Conservation (phyloP, 2,329 filamentous ascomycete species). For the Cladosporium sp. region DNA sequence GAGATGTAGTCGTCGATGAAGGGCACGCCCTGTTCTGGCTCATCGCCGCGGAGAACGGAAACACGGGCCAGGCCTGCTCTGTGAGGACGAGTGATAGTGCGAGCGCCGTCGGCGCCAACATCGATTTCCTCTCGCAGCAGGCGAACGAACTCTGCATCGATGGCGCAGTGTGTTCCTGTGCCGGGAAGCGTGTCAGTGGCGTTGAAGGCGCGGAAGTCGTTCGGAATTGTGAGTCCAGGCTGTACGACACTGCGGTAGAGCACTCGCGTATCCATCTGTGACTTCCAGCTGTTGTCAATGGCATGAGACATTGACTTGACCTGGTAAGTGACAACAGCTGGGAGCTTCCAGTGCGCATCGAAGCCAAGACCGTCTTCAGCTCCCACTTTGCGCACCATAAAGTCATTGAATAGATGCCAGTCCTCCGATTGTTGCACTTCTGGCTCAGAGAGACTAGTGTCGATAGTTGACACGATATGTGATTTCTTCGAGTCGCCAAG, state of each 20-base stretch:
- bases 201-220: slow-evolving; percentile 32
- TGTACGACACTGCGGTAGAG: slow-evolving; percentile 72
- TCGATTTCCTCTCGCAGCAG: slow-evolving; percentile 92
- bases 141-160: slow-evolving; percentile 96
- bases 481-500: slow-evolving; percentile 81
- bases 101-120: slow-evolving; percentile 89
- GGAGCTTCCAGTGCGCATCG: slow-evolving; percentile 88
- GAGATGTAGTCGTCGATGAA: slow-evolving; percentile 98
- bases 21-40: slow-evolving; percentile 74
- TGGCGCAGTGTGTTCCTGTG: slow-evolving; percentile 68
- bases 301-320: slow-evolving; percentile 76
- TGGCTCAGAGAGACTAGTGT: slow-evolving; percentile 69
- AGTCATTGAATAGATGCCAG: slow-evolving; percentile 98
- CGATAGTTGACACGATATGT: slow-evolving; percentile 87
- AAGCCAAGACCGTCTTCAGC: slow-evolving; percentile 85
- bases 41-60: slow-evolving; percentile 80
- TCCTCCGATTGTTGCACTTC: slow-evolving; percentile 62
- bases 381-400: slow-evolving; percentile 78
- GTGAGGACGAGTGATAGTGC: slow-evolving; percentile 87
- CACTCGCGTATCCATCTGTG: slow-evolving; percentile 77
- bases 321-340: slow-evolving; percentile 85
- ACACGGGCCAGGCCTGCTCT: slow-evolving; percentile 91
- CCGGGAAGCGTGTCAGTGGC: slow-evolving; percentile 58
- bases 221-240: slow-evolving; percentile 34
- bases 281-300: slow-evolving; percentile 84